These are phyloP conservation scores for Lipomyces orientalis DNA, from an alignment of 805 yeast genomes.

Conservation along the genomic window DNA sequence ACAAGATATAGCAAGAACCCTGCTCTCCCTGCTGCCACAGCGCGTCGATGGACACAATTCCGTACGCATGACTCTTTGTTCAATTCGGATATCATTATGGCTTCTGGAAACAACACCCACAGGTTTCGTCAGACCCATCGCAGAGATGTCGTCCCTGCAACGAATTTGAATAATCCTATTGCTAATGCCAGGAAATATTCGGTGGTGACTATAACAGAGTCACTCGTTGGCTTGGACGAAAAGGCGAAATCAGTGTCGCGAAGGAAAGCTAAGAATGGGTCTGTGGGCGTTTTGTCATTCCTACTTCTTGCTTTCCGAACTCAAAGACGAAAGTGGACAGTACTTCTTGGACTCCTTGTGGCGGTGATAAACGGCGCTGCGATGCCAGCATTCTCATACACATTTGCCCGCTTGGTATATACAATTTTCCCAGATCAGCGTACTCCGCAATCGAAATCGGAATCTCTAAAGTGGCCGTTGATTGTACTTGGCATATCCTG, in stretches of 20 bases:
- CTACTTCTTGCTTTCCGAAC: slow-evolving; percentile 4
- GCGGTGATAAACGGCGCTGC: slow-evolving; percentile 65
- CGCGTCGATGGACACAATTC: not conserved
- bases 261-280: not conserved
- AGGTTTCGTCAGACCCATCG: not conserved
- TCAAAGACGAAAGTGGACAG: slow-evolving; percentile 15
- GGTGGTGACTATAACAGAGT: not conserved
- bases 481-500: slow-evolving; percentile 67
- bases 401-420: slow-evolving; percentile 70
- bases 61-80: not conserved
- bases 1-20: not conserved
- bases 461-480: slow-evolving; percentile 65
- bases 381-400: slow-evolving; percentile 79
- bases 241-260: not conserved
- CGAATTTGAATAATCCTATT: not conserved
- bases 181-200: not conserved
- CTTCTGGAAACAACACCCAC: not conserved
- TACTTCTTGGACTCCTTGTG: slow-evolving; percentile 58
- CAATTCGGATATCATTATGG: not conserved
- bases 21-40: not conserved
- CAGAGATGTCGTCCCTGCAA: not conserved
- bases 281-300: not conserved
- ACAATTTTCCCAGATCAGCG: slow-evolving; percentile 60
- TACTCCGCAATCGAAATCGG: slow-evolving; percentile 18
- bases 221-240: not conserved